Conservation (phyloP, 805 yeast species). For the Hanseniaspora valbyensis region DNA sequence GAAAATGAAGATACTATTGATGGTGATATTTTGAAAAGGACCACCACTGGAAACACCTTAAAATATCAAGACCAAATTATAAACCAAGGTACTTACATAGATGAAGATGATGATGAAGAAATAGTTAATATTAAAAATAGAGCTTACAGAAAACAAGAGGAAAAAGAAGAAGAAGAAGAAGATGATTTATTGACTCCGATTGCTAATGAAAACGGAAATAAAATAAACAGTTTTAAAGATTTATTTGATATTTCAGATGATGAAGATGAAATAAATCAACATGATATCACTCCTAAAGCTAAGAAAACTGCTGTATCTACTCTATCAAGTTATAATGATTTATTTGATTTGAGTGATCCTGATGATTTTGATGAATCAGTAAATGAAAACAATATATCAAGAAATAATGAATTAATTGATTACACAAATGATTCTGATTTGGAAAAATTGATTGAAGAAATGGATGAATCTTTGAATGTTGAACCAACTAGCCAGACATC, state of each 20-base stretch:
- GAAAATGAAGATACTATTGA: slow-evolving; percentile 1
- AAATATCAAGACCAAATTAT: not conserved
- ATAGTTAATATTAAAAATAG: not conserved
- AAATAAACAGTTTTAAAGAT: not conserved
- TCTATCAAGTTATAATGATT: slow-evolving; percentile 15
- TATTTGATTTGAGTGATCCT: slow-evolving; percentile 17
- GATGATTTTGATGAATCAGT: slow-evolving; percentile 19
- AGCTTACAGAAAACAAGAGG: not conserved
- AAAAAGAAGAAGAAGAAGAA: not conserved
- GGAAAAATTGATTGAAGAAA: slow-evolving; percentile 5
- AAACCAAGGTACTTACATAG: not conserved
- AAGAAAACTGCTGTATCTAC: not conserved
- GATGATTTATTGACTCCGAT: not conserved
- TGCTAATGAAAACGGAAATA: not conserved
- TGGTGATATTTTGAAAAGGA: not conserved
- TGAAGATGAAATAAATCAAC: not conserved
- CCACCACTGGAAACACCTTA: too few species aligned
- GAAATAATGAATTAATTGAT: slow-evolving; percentile 3
- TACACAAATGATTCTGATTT: not conserved
- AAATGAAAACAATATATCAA: not conserved
- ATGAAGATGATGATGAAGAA: not conserved
- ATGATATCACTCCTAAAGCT: not conserved
- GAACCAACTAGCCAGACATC: not conserved
- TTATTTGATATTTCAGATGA: slow-evolving; percentile 1
- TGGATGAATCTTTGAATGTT: slow-evolving; percentile 1